Base-by-base conservation (phyloP, 306 rosid species). In the Dalbergia cultrata region DNA sequence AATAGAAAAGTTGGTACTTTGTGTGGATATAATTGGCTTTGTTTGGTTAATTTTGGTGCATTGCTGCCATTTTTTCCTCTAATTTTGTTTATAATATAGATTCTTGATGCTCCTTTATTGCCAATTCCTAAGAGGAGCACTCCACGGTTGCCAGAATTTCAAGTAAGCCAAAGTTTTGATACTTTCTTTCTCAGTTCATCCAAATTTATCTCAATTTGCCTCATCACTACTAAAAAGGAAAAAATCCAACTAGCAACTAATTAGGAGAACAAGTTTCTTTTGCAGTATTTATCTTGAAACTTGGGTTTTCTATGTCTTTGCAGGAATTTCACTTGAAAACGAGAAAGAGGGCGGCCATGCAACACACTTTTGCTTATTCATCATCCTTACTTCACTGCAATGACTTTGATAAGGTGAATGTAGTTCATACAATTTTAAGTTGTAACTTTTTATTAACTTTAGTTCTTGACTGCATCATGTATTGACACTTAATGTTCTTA, bases 301-400 rank as follows among this genome's bases (percentile, higher is more conserved):
- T 89, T 66, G 22, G 54, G 70, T 80, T 63, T 79, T 61, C 79
- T 49, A 67, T 67, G 33, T 75, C 86, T 67, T 86, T 58, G 76
- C 78, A 93, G 98, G 98, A 87, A 81, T 95, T 93, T 89, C 94
- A 85, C 85, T 85, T 93, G 70, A 96, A 90, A 87, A 93, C 97
- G 59, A 74, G 33, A 64, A 90, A 90, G 85, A 96, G 99, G 90
- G 98, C n/a, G n/a, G n/a, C 98, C 35, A 90, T 78, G 83, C 97
- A 93, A 73, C 91, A 89, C 65, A 59, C 90, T 45, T 85, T 86
- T 52, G 78, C 91, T 70, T 80, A 80, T 84, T 81, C 90, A 33
- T 82, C 92, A 53, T 87, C 91, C 39, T 88, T 90, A 17, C 84
- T 79, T 78, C 81, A 54, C 77, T 85, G 84, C 82, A 88, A 75